These are phyloP conservation scores for Cercospora sp. DNA, from an alignment of 2,329 filamentous ascomycete genomes.

Conservation along the genomic window DNA sequence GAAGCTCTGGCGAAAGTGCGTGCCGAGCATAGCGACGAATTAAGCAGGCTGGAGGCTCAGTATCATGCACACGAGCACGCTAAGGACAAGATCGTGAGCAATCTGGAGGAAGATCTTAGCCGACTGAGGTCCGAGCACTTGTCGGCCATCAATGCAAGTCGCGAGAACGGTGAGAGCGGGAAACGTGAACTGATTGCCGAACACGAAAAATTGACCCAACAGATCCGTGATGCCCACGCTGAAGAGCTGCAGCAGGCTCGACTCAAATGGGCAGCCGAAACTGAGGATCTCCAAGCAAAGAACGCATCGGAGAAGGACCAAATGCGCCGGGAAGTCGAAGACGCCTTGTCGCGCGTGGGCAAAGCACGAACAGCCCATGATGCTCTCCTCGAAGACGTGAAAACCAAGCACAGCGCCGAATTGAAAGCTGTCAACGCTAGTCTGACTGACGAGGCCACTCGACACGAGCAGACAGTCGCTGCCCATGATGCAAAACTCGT, in stretches of 20 bases:
- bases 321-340: slow-evolving; percentile 11
- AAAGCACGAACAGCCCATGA: slow-evolving; percentile 12
- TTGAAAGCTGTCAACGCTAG: slow-evolving; percentile 11
- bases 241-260: slow-evolving; percentile 16
- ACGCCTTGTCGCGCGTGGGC: slow-evolving; percentile 12
- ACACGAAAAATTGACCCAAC: slow-evolving; percentile 6
- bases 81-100: not conserved
- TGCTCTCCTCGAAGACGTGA: slow-evolving; percentile 13
- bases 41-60: not conserved
- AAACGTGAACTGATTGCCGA: slow-evolving; percentile 2
- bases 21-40: slow-evolving; percentile 1
- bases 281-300: slow-evolving; percentile 8
- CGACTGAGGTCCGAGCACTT: slow-evolving; percentile 7
- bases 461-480: slow-evolving; percentile 1
- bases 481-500: slow-evolving; percentile 11
- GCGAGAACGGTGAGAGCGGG: not conserved
- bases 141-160: slow-evolving; percentile 7
- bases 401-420: slow-evolving; percentile 12
- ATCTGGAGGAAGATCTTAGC: not conserved
- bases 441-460: slow-evolving; percentile 17
- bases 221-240: slow-evolving; percentile 9
- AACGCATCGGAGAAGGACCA: slow-evolving; percentile 9
- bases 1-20: not conserved
- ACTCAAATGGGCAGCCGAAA: slow-evolving; percentile 18
- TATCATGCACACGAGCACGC: not conserved